phyloP scores from a whole-genome alignment of 2,329 filamentous ascomycete species.

The Graphiopsis chlorocephala region DNA sequence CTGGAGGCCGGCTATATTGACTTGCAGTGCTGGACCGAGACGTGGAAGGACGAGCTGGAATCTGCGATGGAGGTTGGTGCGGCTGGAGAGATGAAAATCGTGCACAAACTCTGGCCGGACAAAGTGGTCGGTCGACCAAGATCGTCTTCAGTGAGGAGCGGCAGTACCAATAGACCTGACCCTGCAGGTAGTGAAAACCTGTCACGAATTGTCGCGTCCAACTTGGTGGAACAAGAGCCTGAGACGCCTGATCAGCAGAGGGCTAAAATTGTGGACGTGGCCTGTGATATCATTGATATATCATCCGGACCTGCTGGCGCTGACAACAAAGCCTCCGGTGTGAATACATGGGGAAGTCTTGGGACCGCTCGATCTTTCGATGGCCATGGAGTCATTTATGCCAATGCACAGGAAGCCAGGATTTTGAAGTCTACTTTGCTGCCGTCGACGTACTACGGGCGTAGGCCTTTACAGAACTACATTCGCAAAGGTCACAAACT shows the following conservation, averaged over 20 bases:
- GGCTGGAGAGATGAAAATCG: constrained; percentile 85
- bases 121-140: constrained; percentile 46
- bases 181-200: constrained; percentile 21
- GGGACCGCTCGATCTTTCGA: constrained; percentile 59
- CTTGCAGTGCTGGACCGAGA: constrained; percentile 82
- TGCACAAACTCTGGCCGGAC: constrained; percentile 76
- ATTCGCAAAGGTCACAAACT: constrained; percentile 81
- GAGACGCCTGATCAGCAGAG: constrained; percentile 45
- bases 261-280: constrained; percentile 43
- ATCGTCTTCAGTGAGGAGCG: neutral
- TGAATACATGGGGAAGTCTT: constrained; percentile 41
- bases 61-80: constrained; percentile 89
- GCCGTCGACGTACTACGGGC: constrained; percentile 80
- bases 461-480: constrained; percentile 72
- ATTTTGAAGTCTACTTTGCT: constrained; percentile 81
- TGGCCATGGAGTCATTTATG: constrained; percentile 82
- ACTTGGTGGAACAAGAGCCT: constrained; percentile 33
- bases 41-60: constrained; percentile 86
- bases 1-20: constrained; percentile 88
- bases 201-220: constrained; percentile 26
- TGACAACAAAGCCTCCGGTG: constrained; percentile 49
- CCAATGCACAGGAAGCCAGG: constrained; percentile 72
- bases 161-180: constrained; percentile 17
- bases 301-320: constrained; percentile 44
- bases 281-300: constrained; percentile 49